phyloP scores from a whole-genome alignment of 345 rosid species.

The Geranium brycei region DNA sequence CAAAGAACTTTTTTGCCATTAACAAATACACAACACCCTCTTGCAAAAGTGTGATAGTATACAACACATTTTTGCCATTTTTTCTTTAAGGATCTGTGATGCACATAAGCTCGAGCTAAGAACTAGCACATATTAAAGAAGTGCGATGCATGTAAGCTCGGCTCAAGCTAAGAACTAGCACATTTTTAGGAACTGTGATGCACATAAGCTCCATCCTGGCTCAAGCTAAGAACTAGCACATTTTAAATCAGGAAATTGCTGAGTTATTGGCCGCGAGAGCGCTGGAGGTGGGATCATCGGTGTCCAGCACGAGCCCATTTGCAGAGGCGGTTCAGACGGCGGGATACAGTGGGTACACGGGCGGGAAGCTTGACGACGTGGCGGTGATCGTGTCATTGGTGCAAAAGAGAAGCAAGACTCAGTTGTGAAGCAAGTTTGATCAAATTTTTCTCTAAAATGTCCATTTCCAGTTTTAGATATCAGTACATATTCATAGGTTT shows the following conservation, averaged over 20 bases:
- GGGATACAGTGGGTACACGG: conserved; percentile 42
- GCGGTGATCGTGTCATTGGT: conserved; percentile 49
- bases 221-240: background rate
- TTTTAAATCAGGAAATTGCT: conserved; percentile 43
- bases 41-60: too few relatives aligned
- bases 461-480: background rate
- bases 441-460: background rate
- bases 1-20: too few relatives aligned
- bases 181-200: too few relatives aligned
- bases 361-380: conserved; percentile 60
- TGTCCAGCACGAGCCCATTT: conserved; percentile 41
- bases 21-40: too few relatives aligned
- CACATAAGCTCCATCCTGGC: too few relatives aligned
- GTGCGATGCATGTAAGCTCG: too few relatives aligned
- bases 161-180: too few relatives aligned
- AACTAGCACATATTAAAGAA: too few relatives aligned
- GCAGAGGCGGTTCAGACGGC: conserved; percentile 60
- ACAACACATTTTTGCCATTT: too few relatives aligned
- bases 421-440: background rate
- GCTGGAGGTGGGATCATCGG: conserved; percentile 34
- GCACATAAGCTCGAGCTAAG: too few relatives aligned
- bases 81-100: too few relatives aligned
- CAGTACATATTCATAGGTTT: background rate
- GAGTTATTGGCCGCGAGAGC: conserved; percentile 42
- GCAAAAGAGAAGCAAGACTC: conserved; percentile 7